A percentile compares a stretch with the other conserved stretches of the same genome.
phyloP scores from a whole-genome alignment of 805 yeast genomes.

The Brettanomyces custersianus region DNA sequence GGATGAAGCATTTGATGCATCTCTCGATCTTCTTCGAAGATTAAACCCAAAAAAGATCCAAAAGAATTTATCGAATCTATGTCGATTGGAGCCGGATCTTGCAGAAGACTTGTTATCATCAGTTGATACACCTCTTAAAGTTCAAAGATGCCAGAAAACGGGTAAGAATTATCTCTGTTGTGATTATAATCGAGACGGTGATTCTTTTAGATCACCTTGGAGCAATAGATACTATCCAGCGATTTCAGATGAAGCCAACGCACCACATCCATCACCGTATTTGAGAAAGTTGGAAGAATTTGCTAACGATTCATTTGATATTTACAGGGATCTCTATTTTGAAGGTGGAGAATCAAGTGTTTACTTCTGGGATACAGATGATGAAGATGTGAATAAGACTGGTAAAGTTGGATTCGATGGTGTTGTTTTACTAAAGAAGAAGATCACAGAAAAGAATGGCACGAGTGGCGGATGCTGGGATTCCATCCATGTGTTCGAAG shows the following conservation, averaged over 20 bases:
- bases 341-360: conserved; percentile 91
- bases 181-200: conserved; percentile 94
- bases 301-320: conserved; percentile 86
- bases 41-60: conserved; percentile 57
- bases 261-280: conserved; percentile 61
- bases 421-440: conserved; percentile 75
- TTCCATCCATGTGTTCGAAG: conserved; percentile 87
- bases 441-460: conserved; percentile 32
- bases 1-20: conserved; percentile 56
- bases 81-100: conserved; percentile 52
- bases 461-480: conserved; percentile 66
- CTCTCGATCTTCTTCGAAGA: conserved; percentile 69
- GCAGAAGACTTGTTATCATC: conserved; percentile 84
- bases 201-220: conserved; percentile 88
- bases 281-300: conserved; percentile 68
- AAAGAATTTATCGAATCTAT: conserved; percentile 34
- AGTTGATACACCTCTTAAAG: conserved; percentile 74
- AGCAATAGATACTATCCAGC: conserved; percentile 60
- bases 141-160: conserved; percentile 38
- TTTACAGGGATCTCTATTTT: conserved; percentile 87
- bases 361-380: conserved; percentile 84
- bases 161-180: conserved; percentile 75
- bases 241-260: conserved; percentile 45
- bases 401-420: conserved; percentile 78
- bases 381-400: conserved; percentile 32